phyloP scores from a whole-genome alignment of 2,329 filamentous ascomycete genomes.

The Nakataea oryzae region DNA sequence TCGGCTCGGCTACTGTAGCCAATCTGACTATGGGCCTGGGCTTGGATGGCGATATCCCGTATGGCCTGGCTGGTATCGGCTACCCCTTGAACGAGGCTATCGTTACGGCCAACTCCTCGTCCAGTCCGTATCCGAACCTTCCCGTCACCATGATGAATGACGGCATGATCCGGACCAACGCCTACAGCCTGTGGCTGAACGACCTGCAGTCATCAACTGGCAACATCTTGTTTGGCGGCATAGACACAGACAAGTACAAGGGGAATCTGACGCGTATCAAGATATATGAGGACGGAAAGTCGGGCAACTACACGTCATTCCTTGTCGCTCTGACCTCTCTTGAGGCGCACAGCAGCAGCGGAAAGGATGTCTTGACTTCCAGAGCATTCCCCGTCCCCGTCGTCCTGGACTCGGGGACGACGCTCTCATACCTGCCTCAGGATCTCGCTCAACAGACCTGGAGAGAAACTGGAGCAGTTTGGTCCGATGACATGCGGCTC shows the following conservation, averaged over 20 bases:
- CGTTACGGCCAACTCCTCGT: constrained; percentile 16
- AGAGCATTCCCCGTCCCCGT: constrained; percentile 39
- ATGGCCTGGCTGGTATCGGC: constrained; percentile 50
- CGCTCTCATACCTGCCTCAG: constrained; percentile 57
- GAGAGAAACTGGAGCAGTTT: constrained; percentile 43
- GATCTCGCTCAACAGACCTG: constrained; percentile 43
- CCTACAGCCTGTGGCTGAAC: constrained; percentile 63
- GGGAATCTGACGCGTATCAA: constrained; percentile 53
- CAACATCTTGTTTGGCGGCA: constrained; percentile 69
- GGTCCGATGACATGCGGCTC: constrained; percentile 21
- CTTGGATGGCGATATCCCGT: constrained; percentile 38
- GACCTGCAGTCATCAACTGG: constrained; percentile 47
- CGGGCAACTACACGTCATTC: constrained; percentile 30
- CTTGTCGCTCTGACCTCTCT: constrained; percentile 37
- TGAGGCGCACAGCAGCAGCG: constrained; percentile 34
- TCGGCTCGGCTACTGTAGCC: constrained; percentile 38
- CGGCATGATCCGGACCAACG: constrained; percentile 52
- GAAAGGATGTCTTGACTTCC: constrained; percentile 34
- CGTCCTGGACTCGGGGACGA: constrained; percentile 68
- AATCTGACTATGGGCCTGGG: constrained; percentile 52
- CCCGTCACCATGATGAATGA: constrained; percentile 53
- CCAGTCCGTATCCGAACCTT: constrained; percentile 42
- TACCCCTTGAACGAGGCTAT: constrained; percentile 45
- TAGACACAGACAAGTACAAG: constrained; percentile 64
- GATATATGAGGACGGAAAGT: constrained; percentile 35